Percentiles rank a stretch among this genome's conserved stretches.
Conservation (phyloP, 176 grass and related monocot species). For the Eremochloa ophiuroides region DNA sequence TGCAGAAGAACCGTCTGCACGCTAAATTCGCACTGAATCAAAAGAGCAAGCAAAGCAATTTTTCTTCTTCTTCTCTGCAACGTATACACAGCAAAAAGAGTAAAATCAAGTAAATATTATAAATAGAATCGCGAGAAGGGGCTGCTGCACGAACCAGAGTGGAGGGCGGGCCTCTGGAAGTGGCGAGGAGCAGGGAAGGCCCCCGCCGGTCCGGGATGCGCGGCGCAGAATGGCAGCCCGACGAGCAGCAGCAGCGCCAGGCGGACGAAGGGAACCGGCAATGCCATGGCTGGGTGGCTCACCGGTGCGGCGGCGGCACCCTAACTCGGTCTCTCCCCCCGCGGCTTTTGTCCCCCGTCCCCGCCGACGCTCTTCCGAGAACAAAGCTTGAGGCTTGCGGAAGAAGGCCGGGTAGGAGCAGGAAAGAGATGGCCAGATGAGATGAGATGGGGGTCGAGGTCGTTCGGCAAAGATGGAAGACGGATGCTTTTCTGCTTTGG, state of each 20-base stretch:
- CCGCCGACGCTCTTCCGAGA: too few relatives aligned
- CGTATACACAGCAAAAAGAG: too few relatives aligned
- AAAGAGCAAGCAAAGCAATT: too few relatives aligned
- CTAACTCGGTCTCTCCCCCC: not conserved
- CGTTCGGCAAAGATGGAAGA: not conserved
- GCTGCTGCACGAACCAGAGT: slow-evolving; percentile 26
- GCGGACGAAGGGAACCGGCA: slow-evolving; percentile 22
- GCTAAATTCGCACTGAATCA: too few relatives aligned
- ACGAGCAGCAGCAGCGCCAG: slow-evolving; percentile 39
- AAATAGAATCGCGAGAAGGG: too few relatives aligned
- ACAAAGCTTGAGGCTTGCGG: not conserved
- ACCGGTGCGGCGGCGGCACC: not conserved
- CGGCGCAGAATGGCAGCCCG: slow-evolving; percentile 37
- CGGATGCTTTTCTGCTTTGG: not conserved
- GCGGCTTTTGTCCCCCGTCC: not conserved
- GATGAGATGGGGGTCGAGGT: not conserved
- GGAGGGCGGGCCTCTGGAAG: not conserved
- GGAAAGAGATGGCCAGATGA: not conserved
- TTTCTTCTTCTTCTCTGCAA: too few relatives aligned
- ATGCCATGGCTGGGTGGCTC: slow-evolving; percentile 44
- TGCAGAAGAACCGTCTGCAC: too few relatives aligned
- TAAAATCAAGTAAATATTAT: too few relatives aligned
- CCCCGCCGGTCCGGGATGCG: not conserved
- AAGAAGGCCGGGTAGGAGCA: slow-evolving; percentile 7
- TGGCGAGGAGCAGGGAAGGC: slow-evolving; percentile 1